These are phyloP conservation scores for Rosellinia necatrix DNA, from an alignment of 2,329 filamentous ascomycete genomes.

Conservation along the genomic window DNA sequence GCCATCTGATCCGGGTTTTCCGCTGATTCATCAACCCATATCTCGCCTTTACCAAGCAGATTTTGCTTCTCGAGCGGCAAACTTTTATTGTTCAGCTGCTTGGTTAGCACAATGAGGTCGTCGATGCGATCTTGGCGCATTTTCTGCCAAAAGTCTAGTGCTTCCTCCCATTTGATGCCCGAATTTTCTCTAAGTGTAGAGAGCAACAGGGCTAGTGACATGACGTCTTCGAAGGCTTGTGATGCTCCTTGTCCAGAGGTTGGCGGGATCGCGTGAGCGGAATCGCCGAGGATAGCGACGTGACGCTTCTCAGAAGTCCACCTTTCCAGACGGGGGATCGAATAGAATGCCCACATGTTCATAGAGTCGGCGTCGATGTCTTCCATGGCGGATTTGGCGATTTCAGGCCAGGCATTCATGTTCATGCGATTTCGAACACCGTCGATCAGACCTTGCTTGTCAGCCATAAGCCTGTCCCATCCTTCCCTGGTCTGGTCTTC, in stretches of 20 bases:
- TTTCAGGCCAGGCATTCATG: slow-evolving; percentile 25
- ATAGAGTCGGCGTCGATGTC: slow-evolving; percentile 25
- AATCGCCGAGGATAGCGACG: slow-evolving; percentile 29
- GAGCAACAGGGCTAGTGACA: slow-evolving; percentile 28
- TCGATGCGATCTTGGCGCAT: slow-evolving; percentile 34
- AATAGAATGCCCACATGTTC: slow-evolving; percentile 30
- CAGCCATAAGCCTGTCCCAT: slow-evolving; percentile 26
- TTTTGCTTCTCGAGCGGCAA: slow-evolving; percentile 35
- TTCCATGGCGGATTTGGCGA: slow-evolving; percentile 25
- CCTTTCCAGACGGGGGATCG: slow-evolving; percentile 18
- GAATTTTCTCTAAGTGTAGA: slow-evolving; percentile 5
- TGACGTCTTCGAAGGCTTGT: slow-evolving; percentile 34
- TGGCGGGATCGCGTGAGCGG: slow-evolving; percentile 32
- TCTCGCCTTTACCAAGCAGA: slow-evolving; percentile 19
- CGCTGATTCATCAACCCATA: slow-evolving; percentile 31
- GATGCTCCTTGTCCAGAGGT: slow-evolving; percentile 30
- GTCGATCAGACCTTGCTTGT: slow-evolving; percentile 24
- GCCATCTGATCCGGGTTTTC: slow-evolving; percentile 32
- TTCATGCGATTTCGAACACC: background rate
- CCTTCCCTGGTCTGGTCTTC: slow-evolving; percentile 22
- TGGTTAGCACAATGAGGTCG: slow-evolving; percentile 28
- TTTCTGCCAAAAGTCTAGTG: slow-evolving; percentile 33
- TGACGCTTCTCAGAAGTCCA: slow-evolving; percentile 28
- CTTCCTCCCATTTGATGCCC: slow-evolving; percentile 23
- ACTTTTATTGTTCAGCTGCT: slow-evolving; percentile 31